Evolutionary conservation across 345 rosid species (phyloP), one percentile per base, ranked within the genome.

Genomic region (Brassica juncea): DNA sequence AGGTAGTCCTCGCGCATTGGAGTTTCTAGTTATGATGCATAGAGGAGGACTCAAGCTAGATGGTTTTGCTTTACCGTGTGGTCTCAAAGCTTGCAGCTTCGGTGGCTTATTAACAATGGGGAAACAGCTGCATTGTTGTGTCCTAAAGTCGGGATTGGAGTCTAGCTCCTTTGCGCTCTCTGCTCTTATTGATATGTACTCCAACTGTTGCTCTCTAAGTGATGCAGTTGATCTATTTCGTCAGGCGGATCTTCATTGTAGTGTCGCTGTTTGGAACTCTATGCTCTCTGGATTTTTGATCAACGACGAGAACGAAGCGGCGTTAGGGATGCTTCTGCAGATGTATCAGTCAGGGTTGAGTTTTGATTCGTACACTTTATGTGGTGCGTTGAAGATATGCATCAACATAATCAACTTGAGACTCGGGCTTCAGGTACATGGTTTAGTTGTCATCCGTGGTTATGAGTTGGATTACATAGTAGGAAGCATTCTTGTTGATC

Each of bases 121-220:
- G 10, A 83, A 80, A 73, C 90, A 87, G 83, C 82, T 88, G 65
- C 92, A 92, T 16, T 83, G 88, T 68, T 86, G 84, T 77, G 85
- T 82, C 23, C 7, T 83, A 16, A 90, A 88, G 83, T 87, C 87
- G 15, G 91, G 94, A 66, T 80, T 85, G 8, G 81, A 78, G 65
- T 80, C 81, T 74, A 89, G 89, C 77, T 86, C 86, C 73, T 88
- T 82, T 66, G 76, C 77, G 21, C 35, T 85, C 8, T 88, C 92
- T 4, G 90, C 97, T 0, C 84, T 91, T 82, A 69, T 90, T 49
- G 92, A 88, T 85, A 85, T 92, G 92, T 88, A 92, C 74, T 88
- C 92, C 0, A 85, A 92, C 81, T 90, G 90, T 75, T 57, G 76
- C 4, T 77, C 35, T 19, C 64, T 90, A 62, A 67, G 71, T 72